phyloP scores from a whole-genome alignment of 1,284 basidiomycete genomes.

The Omphalotus olearius region DNA sequence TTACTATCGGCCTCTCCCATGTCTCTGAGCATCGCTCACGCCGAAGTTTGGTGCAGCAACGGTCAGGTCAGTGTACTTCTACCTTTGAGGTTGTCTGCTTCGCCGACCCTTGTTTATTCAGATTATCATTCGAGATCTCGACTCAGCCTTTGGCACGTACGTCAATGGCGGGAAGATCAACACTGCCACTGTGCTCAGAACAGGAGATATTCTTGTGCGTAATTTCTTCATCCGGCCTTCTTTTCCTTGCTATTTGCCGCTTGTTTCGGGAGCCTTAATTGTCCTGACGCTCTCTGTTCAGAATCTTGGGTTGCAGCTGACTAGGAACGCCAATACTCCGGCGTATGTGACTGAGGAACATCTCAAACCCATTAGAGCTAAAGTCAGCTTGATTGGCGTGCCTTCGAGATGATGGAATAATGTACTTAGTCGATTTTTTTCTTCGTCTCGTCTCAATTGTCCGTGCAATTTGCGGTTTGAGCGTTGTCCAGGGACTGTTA shows the following conservation, averaged over 20 bases:
- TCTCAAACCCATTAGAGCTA: constrained; percentile 37
- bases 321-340: constrained; percentile 32
- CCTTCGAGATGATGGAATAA: not conserved
- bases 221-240: not conserved
- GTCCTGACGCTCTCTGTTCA: constrained; percentile 15
- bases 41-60: constrained; percentile 38
- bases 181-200: constrained; percentile 28
- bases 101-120: constrained; percentile 15
- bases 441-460: no score
- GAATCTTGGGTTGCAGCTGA: constrained; percentile 34
- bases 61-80: constrained; percentile 27
- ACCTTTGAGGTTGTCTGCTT: not conserved
- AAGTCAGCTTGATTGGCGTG: constrained; percentile 26
- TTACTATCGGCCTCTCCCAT: constrained; percentile 22
- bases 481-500: no score
- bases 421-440: no score
- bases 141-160: constrained; percentile 39
- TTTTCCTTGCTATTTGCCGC: not conserved
- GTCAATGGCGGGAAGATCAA: constrained; percentile 36
- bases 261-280: constrained; percentile 9
- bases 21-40: constrained; percentile 34
- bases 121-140: constrained; percentile 41
- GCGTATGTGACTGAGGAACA: constrained; percentile 34
- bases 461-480: no score
- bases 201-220: constrained; percentile 39